A percentile compares a stretch with the other conserved stretches of the same genome.
These are phyloP conservation scores for Ophidiomyces ophidiicola DNA, from an alignment of 2,329 filamentous ascomycete species.

Conservation along the genomic window DNA sequence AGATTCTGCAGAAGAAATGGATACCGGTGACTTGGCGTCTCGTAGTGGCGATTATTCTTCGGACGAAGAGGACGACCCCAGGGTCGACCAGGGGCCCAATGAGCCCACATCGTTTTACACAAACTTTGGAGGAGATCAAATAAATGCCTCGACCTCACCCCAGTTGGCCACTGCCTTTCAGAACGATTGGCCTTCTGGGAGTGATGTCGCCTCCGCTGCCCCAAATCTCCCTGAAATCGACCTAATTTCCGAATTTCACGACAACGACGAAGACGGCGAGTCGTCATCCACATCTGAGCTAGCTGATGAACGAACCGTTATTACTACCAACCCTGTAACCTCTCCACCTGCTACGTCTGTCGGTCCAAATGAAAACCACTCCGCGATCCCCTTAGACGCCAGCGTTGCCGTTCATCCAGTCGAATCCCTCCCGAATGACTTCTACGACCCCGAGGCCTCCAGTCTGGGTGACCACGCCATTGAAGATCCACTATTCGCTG, in stretches of 20 bases:
- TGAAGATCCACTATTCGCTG: slow-evolving; percentile 1
- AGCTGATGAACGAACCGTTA: neutral
- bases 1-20: neutral
- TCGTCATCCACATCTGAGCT: neutral
- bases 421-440: too few relatives aligned
- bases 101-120: too few relatives aligned
- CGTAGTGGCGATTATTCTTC: too few relatives aligned
- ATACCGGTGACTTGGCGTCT: neutral
- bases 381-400: neutral
- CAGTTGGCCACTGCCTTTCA: neutral
- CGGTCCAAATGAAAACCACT: neutral
- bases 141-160: neutral
- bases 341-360: neutral
- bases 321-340: neutral
- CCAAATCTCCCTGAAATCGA: neutral
- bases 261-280: too few relatives aligned
- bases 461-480: slow-evolving; percentile 1
- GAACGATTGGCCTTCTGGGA: neutral
- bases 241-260: slow-evolving; percentile 3
- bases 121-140: neutral
- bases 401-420: too few relatives aligned
- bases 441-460: neutral
- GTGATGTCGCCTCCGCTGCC: too few relatives aligned
- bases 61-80: too few relatives aligned
- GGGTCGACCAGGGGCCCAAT: too few relatives aligned